Percentiles rank a stretch among this genome's conserved stretches.
phyloP scores from a whole-genome alignment of 768 basidiomycete species.

The Phanerodontia chrysosporium region DNA sequence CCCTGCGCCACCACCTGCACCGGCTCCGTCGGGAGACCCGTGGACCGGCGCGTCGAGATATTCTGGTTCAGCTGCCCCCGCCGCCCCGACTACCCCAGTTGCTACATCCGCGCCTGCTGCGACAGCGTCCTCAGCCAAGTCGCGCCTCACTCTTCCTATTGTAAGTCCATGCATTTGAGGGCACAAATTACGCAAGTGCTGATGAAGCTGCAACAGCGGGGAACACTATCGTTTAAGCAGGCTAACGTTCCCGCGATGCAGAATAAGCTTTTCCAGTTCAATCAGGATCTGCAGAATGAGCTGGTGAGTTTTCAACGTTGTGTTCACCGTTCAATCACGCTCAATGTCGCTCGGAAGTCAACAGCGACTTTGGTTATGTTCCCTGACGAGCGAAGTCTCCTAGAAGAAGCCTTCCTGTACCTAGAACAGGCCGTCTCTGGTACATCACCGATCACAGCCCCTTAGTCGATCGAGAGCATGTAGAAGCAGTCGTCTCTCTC shows the following conservation, averaged over 20 bases:
- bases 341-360: constrained; percentile 39
- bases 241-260: constrained; percentile 77
- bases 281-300: constrained; percentile 61
- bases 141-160: background rate
- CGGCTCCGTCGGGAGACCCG: constrained; percentile 47
- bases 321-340: background rate
- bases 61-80: constrained; percentile 32
- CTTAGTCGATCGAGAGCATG: constrained; percentile 42
- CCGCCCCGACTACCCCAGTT: constrained; percentile 27
- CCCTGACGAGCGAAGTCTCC: constrained; percentile 50
- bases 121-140: background rate
- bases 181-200: background rate
- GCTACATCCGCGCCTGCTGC: constrained; percentile 39
- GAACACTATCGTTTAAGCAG: constrained; percentile 77
- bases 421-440: constrained; percentile 47
- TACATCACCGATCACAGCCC: constrained; percentile 21
- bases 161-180: background rate
- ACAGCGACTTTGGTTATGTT: constrained; percentile 69
- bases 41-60: constrained; percentile 73
- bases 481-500: constrained; percentile 59
- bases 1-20: constrained; percentile 2
- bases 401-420: constrained; percentile 63
- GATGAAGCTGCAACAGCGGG: constrained; percentile 35
- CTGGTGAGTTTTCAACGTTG: constrained; percentile 47
- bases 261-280: constrained; percentile 71